phyloP scores from a whole-genome alignment of 2,329 filamentous ascomycete genomes.

The Colletotrichum sp. region DNA sequence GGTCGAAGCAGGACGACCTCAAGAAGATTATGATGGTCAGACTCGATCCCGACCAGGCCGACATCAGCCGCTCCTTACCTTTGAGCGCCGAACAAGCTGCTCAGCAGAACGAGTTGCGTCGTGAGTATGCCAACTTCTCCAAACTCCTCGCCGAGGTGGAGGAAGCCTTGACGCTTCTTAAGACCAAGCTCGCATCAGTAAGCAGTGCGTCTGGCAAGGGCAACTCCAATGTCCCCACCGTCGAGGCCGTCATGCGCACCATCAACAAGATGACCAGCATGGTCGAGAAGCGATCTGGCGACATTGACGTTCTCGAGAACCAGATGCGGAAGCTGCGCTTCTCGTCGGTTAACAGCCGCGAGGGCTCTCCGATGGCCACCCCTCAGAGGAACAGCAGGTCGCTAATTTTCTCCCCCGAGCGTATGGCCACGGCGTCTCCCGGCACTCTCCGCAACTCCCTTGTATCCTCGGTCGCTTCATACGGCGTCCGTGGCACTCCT shows the following conservation, averaged over 20 bases:
- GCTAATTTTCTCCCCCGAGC: conserved; percentile 48
- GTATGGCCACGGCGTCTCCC: conserved; percentile 39
- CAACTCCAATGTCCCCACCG: conserved; percentile 71
- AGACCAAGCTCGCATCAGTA: conserved; percentile 73
- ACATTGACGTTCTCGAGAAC: conserved; percentile 88
- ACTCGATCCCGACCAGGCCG: conserved; percentile 70
- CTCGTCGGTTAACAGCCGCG: conserved; percentile 42
- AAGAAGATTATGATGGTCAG: conserved; percentile 75
- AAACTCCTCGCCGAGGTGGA: conserved; percentile 80
- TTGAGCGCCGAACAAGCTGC: conserved; percentile 84
- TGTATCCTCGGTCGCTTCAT: conserved; percentile 46
- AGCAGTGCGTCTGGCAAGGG: conserved; percentile 53
- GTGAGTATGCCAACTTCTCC: conserved; percentile 76
- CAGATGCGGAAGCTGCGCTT: conserved; percentile 79
- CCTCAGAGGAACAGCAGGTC: conserved; percentile 39
- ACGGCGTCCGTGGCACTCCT: conserved; percentile 44
- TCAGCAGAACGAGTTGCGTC: conserved; percentile 83
- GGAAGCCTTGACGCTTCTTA: conserved; percentile 78
- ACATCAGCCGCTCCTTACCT: conserved; percentile 71
- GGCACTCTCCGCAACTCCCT: conserved; percentile 46
- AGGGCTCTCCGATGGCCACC: conserved; percentile 47
- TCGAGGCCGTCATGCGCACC: conserved; percentile 90
- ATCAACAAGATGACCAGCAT: conserved; percentile 92
- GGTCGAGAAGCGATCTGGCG: conserved; percentile 88
- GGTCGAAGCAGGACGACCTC: conserved; percentile 78